phyloP scores from a whole-genome alignment of 164 flowering plant species.

The Umbilicus rupestris region DNA sequence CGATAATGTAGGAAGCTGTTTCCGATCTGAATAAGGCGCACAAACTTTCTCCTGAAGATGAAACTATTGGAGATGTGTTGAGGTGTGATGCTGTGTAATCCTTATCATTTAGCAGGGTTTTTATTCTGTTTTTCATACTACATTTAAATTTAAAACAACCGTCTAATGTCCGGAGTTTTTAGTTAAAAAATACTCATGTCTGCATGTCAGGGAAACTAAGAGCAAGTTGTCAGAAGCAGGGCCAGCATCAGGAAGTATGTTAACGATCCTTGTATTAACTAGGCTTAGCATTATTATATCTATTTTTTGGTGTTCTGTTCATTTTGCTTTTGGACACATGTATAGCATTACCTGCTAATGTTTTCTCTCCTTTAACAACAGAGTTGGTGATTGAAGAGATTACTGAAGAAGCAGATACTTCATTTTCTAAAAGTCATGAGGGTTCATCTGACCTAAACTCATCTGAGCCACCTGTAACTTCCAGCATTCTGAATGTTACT shows the following conservation, averaged over 20 bases:
- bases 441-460: conserved; percentile 21
- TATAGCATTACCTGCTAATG: conserved; percentile 7
- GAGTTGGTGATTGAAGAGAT: conserved; percentile 88
- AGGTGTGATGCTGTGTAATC: conserved; percentile 33
- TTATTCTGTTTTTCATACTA: not conserved
- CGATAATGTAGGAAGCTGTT: conserved; percentile 59
- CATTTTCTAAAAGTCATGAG: conserved; percentile 19
- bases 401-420: conserved; percentile 43
- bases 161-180: not conserved
- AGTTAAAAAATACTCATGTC: not conserved
- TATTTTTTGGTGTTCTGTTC: not conserved
- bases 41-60: conserved; percentile 79
- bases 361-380: conserved; percentile 17
- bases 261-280: not conserved
- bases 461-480: conserved; percentile 25
- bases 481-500: conserved; percentile 16
- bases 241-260: conserved; percentile 38
- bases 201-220: conserved; percentile 47
- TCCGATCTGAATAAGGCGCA: conserved; percentile 66
- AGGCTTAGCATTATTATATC: not conserved
- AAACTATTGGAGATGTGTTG: conserved; percentile 68
- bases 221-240: conserved; percentile 40
- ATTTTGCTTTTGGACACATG: not conserved
- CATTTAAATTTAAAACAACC: not conserved
- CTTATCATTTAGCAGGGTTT: not conserved